Evolutionary conservation across 2,329 filamentous ascomycete species (phyloP), one percentile per base, ranked within the genome.

Genomic region (Fusarium sp.): DNA sequence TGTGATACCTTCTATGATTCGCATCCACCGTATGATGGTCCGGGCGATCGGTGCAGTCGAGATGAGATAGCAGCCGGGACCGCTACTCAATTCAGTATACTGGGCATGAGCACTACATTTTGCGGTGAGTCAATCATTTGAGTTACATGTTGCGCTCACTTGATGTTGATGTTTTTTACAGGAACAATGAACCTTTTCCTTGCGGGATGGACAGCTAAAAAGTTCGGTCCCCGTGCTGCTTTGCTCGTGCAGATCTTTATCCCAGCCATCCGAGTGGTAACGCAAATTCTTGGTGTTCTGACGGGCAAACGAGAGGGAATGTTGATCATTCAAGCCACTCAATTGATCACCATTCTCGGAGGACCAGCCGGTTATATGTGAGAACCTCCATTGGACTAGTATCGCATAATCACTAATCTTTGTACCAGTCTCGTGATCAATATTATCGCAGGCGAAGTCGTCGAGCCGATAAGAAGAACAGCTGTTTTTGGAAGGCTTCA

Each of bases 341-440:
- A 93, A 79, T 79, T 90, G 18, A 90, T 93, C 57, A 92, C 89
- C 0, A 82, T 92, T 18, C 69, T 93, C 4, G 91, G 91, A 1
- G 91, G 91, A 0, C 91, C 91, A 0, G 86, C 87, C 1, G 91
- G 91, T 0, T 93, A 92, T 73, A 85, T 92, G 80, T 83, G 58
- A 67, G 80, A 20, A 20, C 2, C 32, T 25, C 22, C 30, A 2
- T 1, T 10, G 3, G 2, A 16, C 7, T 9, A 5, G 3, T 3
- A 4, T 2, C 0, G 4, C 2, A 29, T 11, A 41, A 6, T 12
- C n/a, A 27, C 67, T 71, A 8, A 74, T 45, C 9, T 1, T 4
- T 0, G 20, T 11, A 4, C 10, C 0, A 83, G 82, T 11, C 83
- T 93, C 6, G 86, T 90, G 2, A 81, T 92, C 24, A 93, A 93